A percentile compares a stretch with the other conserved stretches of the same genome.
phyloP scores from a whole-genome alignment of 2,329 filamentous ascomycete species.

The Cadophora gregata region DNA sequence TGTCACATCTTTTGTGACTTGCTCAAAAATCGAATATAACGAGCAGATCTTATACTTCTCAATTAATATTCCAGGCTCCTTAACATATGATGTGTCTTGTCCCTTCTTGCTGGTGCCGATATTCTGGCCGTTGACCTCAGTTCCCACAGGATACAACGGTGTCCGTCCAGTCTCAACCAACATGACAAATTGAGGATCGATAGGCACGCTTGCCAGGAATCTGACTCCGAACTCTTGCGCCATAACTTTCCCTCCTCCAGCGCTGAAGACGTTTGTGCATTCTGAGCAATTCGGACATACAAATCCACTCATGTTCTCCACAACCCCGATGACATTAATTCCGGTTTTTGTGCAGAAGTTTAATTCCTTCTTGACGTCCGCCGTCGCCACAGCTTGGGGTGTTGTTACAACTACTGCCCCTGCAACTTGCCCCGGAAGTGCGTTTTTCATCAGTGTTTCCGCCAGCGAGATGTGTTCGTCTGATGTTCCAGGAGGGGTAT shows the following conservation, averaged over 20 bases:
- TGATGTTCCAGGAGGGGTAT: slow-evolving; percentile 94
- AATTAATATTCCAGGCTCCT: slow-evolving; percentile 58
- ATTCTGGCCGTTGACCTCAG: slow-evolving; percentile 62
- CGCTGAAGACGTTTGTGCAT: slow-evolving; percentile 92
- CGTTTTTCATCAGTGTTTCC: slow-evolving; percentile 75
- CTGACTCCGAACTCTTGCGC: slow-evolving; percentile 82
- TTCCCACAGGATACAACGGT: slow-evolving; percentile 74
- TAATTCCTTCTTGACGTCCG: slow-evolving; percentile 88
- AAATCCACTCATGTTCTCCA: slow-evolving; percentile 96
- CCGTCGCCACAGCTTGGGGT: slow-evolving; percentile 90
- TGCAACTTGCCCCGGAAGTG: slow-evolving; percentile 71
- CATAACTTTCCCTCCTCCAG: slow-evolving; percentile 89
- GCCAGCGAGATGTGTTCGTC: slow-evolving; percentile 97
- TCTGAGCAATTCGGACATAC: slow-evolving; percentile 83
- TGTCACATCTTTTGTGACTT: slow-evolving; percentile 63
- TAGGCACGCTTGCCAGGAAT: slow-evolving; percentile 86
- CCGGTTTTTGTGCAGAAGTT: slow-evolving; percentile 85
- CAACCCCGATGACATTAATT: slow-evolving; percentile 84
- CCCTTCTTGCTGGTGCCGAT: slow-evolving; percentile 47
- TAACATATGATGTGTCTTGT: slow-evolving; percentile 41
- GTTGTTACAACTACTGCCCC: slow-evolving; percentile 96
- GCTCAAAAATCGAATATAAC: slow-evolving; percentile 70
- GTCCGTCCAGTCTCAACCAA: slow-evolving; percentile 76
- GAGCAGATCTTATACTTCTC: slow-evolving; percentile 78
- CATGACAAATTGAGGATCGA: slow-evolving; percentile 90